phyloP scores from a whole-genome alignment of 768 basidiomycete genomes.

The Pleurotus pulmonarius region DNA sequence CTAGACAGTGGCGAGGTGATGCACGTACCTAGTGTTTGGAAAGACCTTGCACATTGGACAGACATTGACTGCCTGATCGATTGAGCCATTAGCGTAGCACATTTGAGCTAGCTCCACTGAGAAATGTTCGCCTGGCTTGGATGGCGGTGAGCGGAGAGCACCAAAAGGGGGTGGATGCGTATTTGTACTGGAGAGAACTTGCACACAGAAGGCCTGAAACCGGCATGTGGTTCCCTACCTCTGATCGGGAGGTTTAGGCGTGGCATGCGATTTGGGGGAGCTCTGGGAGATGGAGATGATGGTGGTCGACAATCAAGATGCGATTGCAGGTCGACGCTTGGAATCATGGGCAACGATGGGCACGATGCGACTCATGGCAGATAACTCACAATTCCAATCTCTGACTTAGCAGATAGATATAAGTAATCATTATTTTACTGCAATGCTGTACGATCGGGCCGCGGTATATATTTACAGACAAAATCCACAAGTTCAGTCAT shows the following conservation, averaged over 20 bases:
- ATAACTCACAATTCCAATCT: background rate
- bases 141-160: background rate
- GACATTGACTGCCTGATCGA: slow-evolving; percentile 60
- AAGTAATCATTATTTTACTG: background rate
- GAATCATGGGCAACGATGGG: background rate
- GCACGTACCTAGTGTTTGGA: slow-evolving; percentile 44
- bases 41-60: slow-evolving; percentile 89
- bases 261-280: slow-evolving; percentile 5
- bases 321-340: background rate
- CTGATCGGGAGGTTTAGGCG: slow-evolving; percentile 9
- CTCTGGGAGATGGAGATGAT: background rate
- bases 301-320: background rate
- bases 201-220: slow-evolving; percentile 15
- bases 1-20: slow-evolving; percentile 9
- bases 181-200: slow-evolving; percentile 32
- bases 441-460: background rate
- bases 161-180: slow-evolving; percentile 30
- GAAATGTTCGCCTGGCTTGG: slow-evolving; percentile 12
- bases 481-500: background rate
- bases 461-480: background rate
- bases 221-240: slow-evolving; percentile 8
- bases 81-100: slow-evolving; percentile 71
- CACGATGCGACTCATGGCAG: background rate
- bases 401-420: background rate
- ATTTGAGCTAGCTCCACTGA: slow-evolving; percentile 37